phyloP scores from a whole-genome alignment of 2,329 filamentous ascomycete species.

The Fusarium austroafricanum region DNA sequence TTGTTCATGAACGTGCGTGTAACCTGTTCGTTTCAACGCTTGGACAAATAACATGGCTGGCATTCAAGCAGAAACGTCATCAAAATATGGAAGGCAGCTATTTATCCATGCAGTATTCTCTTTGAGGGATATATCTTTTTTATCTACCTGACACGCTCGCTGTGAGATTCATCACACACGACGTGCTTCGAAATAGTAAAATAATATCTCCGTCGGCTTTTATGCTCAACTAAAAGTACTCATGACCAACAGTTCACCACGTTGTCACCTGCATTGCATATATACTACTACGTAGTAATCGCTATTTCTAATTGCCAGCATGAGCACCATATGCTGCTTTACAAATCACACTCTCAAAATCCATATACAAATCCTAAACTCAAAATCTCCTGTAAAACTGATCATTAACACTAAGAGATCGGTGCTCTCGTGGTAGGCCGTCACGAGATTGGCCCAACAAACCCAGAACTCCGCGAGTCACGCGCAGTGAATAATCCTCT shows the following conservation, averaged over 20 bases:
- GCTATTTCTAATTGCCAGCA: background rate
- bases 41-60: slow-evolving; percentile 1
- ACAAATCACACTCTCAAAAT: background rate
- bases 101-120: background rate
- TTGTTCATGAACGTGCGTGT: slow-evolving; percentile 14
- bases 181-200: background rate
- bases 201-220: too few relatives aligned
- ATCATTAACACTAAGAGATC: background rate
- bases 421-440: slow-evolving; percentile 12
- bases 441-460: slow-evolving; percentile 24
- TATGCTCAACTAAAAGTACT: too few relatives aligned
- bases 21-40: slow-evolving; percentile 21
- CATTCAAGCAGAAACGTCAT: slow-evolving; percentile 1
- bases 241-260: background rate
- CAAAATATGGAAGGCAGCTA: background rate
- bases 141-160: background rate
- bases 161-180: background rate
- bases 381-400: background rate
- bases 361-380: background rate
- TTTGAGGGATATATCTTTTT: slow-evolving; percentile 1
- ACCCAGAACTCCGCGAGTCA: slow-evolving; percentile 20
- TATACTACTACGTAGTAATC: background rate
- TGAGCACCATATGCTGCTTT: background rate
- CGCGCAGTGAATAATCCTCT: slow-evolving; percentile 10
- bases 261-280: background rate